Evolutionary conservation across 2,329 filamentous ascomycete species (phyloP).

Genomic region (Blumeria graminis): DNA sequence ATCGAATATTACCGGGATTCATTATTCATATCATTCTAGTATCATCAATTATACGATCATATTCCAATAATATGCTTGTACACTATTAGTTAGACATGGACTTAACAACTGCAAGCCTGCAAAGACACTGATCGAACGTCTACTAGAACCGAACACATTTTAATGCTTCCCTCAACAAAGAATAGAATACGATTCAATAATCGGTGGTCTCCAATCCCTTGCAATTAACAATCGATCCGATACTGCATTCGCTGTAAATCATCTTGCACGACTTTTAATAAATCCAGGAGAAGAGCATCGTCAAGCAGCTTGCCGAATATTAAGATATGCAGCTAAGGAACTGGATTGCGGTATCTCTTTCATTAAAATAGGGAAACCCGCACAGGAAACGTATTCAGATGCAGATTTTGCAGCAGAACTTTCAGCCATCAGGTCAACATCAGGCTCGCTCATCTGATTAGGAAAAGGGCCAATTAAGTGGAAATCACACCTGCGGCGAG

Average conservation of each 20-base stretch:
- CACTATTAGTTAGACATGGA: too few species aligned
- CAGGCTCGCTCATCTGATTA: neutral
- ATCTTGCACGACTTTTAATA: neutral
- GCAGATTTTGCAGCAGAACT: too few species aligned
- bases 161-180: neutral
- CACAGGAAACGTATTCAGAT: neutral
- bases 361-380: neutral
- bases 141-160: neutral
- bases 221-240: neutral
- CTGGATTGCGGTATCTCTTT: neutral
- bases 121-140: neutral
- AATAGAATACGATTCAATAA: neutral
- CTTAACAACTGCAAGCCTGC: neutral
- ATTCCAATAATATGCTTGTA: too few species aligned
- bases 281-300: too few species aligned
- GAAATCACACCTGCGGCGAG: neutral
- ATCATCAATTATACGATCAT: too few species aligned
- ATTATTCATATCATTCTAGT: too few species aligned
- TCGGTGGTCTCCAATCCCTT: neutral
- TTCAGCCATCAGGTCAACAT: neutral
- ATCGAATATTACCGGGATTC: too few species aligned
- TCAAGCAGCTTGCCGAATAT: neutral
- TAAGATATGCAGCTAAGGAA: neutral
- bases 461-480: neutral
- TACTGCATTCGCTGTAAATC: neutral